Conservation (phyloP, 441 rosid species). For the Mallotus japonicus region DNA sequence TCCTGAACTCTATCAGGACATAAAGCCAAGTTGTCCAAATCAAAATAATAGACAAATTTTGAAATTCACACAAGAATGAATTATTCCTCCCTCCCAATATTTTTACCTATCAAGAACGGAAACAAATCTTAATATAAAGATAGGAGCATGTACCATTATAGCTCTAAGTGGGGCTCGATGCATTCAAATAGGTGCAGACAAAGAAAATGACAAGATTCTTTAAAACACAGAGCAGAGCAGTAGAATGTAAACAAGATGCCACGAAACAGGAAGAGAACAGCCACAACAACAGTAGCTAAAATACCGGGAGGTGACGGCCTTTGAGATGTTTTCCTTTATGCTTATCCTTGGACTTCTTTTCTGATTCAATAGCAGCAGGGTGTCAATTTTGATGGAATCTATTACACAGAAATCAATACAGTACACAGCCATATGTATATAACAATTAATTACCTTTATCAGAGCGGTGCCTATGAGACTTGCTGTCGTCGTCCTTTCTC, state of each 20-base stretch:
- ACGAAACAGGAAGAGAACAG: background rate
- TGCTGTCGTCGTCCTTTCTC: conserved; percentile 41
- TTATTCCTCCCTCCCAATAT: no score
- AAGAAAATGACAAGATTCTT: background rate
- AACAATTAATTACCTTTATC: conserved; percentile 43
- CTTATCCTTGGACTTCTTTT: conserved; percentile 75
- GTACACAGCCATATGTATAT: no score
- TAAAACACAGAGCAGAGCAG: background rate
- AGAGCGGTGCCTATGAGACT: conserved; percentile 62
- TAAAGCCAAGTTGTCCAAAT: no score
- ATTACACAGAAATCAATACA: conserved; percentile 11
- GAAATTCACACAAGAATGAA: no score
- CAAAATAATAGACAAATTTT: no score
- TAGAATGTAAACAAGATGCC: background rate
- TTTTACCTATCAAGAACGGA: no score
- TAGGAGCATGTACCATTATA: background rate
- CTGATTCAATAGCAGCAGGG: conserved; percentile 38
- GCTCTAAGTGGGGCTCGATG: background rate
- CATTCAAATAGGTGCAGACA: background rate
- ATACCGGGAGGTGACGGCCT: conserved; percentile 43
- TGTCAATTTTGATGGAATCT: conserved; percentile 27
- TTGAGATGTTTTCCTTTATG: conserved; percentile 47
- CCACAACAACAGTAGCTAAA: conserved; percentile 6
- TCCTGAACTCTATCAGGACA: no score
- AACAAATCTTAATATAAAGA: background rate